phyloP scores from a whole-genome alignment of 1,139 yeast genomes.

The Hansenula lynferdii region DNA sequence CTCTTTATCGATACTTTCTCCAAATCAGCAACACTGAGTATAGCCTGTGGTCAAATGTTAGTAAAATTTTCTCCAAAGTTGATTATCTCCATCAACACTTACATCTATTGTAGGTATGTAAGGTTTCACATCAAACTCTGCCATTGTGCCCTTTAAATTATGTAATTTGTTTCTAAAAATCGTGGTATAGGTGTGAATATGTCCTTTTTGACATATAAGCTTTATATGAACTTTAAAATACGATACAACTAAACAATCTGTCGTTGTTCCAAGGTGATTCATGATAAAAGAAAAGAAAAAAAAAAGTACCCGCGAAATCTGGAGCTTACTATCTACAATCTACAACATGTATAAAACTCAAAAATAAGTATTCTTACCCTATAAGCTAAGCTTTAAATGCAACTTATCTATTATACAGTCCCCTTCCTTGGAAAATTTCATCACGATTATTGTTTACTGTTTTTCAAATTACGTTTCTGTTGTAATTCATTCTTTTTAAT shows the following conservation, averaged over 20 bases:
- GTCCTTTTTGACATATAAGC: too few relatives aligned
- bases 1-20: slow-evolving; percentile 69
- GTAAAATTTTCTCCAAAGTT: too few relatives aligned
- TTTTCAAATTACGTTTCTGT: slow-evolving; percentile 74
- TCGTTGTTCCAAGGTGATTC: too few relatives aligned
- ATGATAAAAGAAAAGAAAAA: neutral
- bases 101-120: slow-evolving; percentile 70
- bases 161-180: neutral
- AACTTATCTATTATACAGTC: neutral
- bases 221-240: too few relatives aligned
- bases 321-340: neutral
- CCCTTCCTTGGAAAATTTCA: too few relatives aligned
- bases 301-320: neutral
- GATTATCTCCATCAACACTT: too few relatives aligned
- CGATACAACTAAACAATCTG: too few relatives aligned
- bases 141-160: slow-evolving; percentile 1
- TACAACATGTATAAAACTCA: neutral
- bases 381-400: neutral
- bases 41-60: slow-evolving; percentile 41
- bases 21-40: slow-evolving; percentile 67
- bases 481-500: slow-evolving; percentile 84
- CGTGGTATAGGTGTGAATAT: too few relatives aligned
- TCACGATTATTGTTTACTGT: slow-evolving; percentile 12
- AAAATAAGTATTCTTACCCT: too few relatives aligned
- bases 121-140: slow-evolving; percentile 22